These are phyloP conservation scores for Gymnopus androsaceus DNA, from an alignment of 1,284 basidiomycete species.

Conservation along the genomic window DNA sequence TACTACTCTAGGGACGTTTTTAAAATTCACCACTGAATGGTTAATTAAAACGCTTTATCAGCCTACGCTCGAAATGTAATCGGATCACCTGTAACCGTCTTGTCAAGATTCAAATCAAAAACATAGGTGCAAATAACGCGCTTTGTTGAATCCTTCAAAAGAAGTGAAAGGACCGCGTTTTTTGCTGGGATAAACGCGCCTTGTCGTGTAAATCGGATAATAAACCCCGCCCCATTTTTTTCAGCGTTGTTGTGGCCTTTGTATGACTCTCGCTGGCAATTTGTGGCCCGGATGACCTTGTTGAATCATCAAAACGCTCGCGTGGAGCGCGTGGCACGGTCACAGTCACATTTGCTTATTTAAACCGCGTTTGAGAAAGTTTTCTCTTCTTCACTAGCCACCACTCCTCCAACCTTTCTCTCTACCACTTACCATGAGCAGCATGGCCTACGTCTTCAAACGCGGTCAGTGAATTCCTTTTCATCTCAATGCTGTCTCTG, in stretches of 20 bases:
- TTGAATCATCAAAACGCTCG: slow-evolving; percentile 1
- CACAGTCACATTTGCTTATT: slow-evolving; percentile 15
- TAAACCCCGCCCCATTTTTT: too few species aligned
- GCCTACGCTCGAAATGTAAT: too few species aligned
- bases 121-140: slow-evolving; percentile 13
- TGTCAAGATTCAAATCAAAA: background rate
- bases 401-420: slow-evolving; percentile 8
- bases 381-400: slow-evolving; percentile 8
- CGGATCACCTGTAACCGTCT: too few species aligned
- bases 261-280: background rate
- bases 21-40: too few species aligned
- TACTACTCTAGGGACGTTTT: too few species aligned
- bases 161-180: background rate
- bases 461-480: slow-evolving; percentile 15
- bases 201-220: background rate
- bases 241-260: background rate
- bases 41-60: too few species aligned
- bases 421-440: background rate
- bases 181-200: background rate
- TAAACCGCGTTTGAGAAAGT: background rate
- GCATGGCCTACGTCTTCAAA: slow-evolving; percentile 20
- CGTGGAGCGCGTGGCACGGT: slow-evolving; percentile 1
- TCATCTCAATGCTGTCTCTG: background rate
- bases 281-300: slow-evolving; percentile 1
- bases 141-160: slow-evolving; percentile 10